Conservation (phyloP, 2,329 filamentous ascomycete genomes). For the Fusarium buxicola region DNA sequence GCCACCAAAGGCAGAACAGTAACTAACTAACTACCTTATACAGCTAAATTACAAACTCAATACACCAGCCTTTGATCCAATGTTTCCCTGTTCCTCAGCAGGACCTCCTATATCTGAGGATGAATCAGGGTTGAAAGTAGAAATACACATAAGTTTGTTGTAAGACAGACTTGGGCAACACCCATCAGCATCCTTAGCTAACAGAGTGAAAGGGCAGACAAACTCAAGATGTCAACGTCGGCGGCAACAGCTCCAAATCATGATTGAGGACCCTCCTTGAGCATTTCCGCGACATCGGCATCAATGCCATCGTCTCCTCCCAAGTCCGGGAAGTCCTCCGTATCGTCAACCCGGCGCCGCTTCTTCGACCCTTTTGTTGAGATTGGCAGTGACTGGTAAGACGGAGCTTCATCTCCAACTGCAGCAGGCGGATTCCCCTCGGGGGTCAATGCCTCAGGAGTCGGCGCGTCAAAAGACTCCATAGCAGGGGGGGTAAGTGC, state of each 20-base stretch:
- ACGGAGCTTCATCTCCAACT: conserved; percentile 55
- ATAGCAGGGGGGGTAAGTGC: conserved; percentile 80
- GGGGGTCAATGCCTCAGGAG: conserved; percentile 31
- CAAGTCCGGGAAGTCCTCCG: conserved; percentile 65
- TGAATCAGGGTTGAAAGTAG: background rate
- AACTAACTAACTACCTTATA: conserved; percentile 1
- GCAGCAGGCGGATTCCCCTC: conserved; percentile 42
- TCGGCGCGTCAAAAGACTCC: conserved; percentile 40
- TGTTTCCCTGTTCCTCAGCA: background rate
- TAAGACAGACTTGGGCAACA: background rate
- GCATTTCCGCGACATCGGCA: conserved; percentile 66
- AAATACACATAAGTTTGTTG: conserved; percentile 1
- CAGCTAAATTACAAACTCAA: background rate
- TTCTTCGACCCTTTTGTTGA: conserved; percentile 67
- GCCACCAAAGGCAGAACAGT: background rate
- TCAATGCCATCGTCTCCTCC: conserved; percentile 67
- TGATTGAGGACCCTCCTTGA: conserved; percentile 46
- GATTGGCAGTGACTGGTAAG: conserved; percentile 63
- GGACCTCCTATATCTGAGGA: background rate
- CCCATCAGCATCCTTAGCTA: background rate
- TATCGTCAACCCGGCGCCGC: conserved; percentile 64
- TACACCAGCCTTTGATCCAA: conserved; percentile 10
- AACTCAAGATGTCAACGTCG: background rate
- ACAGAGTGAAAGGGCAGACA: background rate
- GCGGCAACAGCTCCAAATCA: conserved; percentile 9